A percentile compares a stretch with the other conserved stretches of the same genome.
phyloP scores from a whole-genome alignment of 345 rosid genomes.

The Stellera chamaejasme region DNA sequence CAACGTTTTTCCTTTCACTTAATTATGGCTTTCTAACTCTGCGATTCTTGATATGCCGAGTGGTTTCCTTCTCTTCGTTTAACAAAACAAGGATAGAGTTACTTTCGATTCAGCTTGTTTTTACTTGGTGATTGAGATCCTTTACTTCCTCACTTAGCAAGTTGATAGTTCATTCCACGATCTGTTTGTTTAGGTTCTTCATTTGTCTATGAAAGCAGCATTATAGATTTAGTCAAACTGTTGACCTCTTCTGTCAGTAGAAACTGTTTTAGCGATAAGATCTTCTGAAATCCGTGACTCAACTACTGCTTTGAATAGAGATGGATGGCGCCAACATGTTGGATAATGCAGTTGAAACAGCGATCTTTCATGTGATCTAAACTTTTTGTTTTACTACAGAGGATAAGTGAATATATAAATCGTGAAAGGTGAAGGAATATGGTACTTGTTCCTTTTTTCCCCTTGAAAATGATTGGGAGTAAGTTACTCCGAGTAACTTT shows the following conservation, averaged over 20 bases:
- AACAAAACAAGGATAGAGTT: too few relatives aligned
- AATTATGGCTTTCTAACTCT: too few relatives aligned
- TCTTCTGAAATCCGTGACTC: constrained; percentile 51
- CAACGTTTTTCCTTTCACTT: not conserved
- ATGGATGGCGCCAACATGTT: constrained; percentile 27
- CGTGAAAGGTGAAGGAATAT: not conserved
- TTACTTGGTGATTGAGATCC: too few relatives aligned
- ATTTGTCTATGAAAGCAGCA: constrained; percentile 3
- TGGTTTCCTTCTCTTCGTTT: too few relatives aligned
- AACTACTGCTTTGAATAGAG: constrained; percentile 39
- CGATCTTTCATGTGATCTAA: constrained; percentile 56
- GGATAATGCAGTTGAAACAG: constrained; percentile 27
- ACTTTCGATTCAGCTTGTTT: too few relatives aligned
- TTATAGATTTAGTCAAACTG: too few relatives aligned
- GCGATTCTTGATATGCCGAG: too few relatives aligned
- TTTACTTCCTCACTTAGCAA: too few relatives aligned
- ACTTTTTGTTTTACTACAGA: constrained; percentile 23
- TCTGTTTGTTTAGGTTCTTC: not conserved
- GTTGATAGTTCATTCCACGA: too few relatives aligned
- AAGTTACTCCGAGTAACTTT: too few relatives aligned
- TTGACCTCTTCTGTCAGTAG: too few relatives aligned
- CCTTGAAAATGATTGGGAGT: too few relatives aligned
- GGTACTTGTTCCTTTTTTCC: not conserved
- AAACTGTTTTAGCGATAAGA: not conserved
- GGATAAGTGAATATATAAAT: constrained; percentile 6